phyloP scores from a whole-genome alignment of 768 basidiomycete genomes.

The Leccinellum luteum region DNA sequence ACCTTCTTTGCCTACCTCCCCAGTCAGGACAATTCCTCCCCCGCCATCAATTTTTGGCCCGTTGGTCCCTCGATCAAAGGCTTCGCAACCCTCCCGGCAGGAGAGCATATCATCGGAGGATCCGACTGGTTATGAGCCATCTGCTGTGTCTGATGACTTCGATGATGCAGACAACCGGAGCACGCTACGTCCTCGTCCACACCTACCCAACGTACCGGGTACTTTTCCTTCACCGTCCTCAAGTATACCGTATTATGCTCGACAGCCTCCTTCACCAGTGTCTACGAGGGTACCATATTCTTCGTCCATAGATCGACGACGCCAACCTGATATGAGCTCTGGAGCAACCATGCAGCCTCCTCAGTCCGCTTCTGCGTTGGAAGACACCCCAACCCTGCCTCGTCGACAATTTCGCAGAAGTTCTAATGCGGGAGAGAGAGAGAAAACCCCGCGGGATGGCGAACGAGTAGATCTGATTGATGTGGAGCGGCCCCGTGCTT shows the following conservation, averaged over 20 bases:
- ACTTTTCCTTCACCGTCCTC: constrained; percentile 35
- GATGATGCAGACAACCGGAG: constrained; percentile 56
- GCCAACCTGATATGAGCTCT: constrained; percentile 19
- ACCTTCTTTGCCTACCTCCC: constrained; percentile 37
- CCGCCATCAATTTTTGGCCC: constrained; percentile 48
- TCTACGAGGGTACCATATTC: constrained; percentile 26
- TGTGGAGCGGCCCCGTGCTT: constrained; percentile 18
- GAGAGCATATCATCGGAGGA: constrained; percentile 70
- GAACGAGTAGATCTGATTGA: constrained; percentile 25
- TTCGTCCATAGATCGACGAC: constrained; percentile 27
- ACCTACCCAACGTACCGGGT: constrained; percentile 24
- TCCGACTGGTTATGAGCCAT: constrained; percentile 69
- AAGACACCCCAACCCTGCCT: constrained; percentile 27
- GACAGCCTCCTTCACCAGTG: constrained; percentile 38
- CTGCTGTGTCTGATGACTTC: constrained; percentile 49
- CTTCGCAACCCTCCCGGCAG: constrained; percentile 56
- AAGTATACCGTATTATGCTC: constrained; percentile 36
- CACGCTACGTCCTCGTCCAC: constrained; percentile 41
- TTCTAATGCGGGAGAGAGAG: constrained; percentile 27
- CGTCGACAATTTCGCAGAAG: constrained; percentile 29
- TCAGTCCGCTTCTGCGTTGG: constrained; percentile 28
- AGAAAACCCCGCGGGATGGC: constrained; percentile 21
- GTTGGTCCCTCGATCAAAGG: constrained; percentile 44
- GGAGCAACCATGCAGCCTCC: constrained; percentile 26
- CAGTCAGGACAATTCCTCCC: constrained; percentile 48